Conservation (phyloP, 441 rosid species). For the Brassica hybrid region DNA sequence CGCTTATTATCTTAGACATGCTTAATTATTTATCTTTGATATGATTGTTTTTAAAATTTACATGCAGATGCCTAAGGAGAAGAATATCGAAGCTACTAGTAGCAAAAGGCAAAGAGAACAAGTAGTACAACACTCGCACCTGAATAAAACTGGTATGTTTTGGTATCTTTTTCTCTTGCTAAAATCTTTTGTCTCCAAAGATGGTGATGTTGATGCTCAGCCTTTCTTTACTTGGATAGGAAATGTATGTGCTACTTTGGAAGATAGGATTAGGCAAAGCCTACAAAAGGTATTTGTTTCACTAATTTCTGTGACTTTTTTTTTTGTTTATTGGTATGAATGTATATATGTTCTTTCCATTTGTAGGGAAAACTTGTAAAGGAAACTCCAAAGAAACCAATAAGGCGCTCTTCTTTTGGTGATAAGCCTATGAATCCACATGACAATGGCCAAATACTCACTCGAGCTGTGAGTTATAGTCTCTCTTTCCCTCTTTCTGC, state of each 20-base stretch:
- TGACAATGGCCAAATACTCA: background rate
- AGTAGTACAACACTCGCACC: constrained; percentile 43
- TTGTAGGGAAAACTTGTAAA: background rate
- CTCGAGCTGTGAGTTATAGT: background rate
- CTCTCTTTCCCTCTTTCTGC: background rate
- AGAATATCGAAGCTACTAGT: constrained; percentile 44
- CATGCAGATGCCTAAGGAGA: constrained; percentile 45
- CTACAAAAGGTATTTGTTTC: background rate
- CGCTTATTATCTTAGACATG: constrained; percentile 3
- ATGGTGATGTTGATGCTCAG: constrained; percentile 48
- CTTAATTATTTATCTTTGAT: background rate
- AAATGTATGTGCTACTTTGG: constrained; percentile 41
- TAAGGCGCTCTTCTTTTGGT: constrained; percentile 6
- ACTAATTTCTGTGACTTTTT: background rate
- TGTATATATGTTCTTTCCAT: background rate
- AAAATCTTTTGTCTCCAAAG: background rate
- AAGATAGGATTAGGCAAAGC: background rate
- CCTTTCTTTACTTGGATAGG: constrained; percentile 60
- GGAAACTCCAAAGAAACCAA: constrained; percentile 15
- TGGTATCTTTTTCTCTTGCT: constrained; percentile 2
- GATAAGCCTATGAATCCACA: background rate
- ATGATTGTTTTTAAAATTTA: background rate
- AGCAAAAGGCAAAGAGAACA: constrained; percentile 66
- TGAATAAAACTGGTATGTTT: constrained; percentile 47
- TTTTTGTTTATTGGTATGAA: constrained; percentile 7